Conservation (phyloP, 2,329 filamentous ascomycete genomes). For the Sporothrix dimorphospora region DNA sequence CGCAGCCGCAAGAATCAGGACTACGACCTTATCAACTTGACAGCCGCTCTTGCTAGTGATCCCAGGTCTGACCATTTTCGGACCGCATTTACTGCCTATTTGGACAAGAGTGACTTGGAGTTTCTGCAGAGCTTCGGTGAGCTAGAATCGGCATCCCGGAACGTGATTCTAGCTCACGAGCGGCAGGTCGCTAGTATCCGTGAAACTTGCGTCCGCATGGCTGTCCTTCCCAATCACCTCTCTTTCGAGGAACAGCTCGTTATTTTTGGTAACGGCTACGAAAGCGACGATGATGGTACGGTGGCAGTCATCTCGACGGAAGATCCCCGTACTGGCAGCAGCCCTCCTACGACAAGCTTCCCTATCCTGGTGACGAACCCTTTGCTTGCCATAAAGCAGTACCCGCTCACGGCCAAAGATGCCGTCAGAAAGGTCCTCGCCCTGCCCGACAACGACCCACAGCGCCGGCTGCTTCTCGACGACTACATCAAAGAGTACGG, state of each 20-base stretch:
- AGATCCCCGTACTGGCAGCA: neutral
- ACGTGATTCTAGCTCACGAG: neutral
- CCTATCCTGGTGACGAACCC: constrained; percentile 54
- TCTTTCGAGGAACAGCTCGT: constrained; percentile 46
- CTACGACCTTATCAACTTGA: constrained; percentile 44
- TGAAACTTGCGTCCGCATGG: constrained; percentile 46
- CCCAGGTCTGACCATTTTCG: constrained; percentile 34
- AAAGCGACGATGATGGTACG: neutral
- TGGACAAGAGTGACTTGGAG: constrained; percentile 47
- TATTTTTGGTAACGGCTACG: constrained; percentile 41
- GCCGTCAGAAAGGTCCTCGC: constrained; percentile 47
- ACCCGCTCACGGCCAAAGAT: constrained; percentile 47
- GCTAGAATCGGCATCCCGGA: neutral
- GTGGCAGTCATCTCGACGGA: neutral
- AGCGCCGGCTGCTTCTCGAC: constrained; percentile 43
- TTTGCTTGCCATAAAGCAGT: constrained; percentile 46
- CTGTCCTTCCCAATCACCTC: constrained; percentile 49
- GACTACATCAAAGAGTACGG: constrained; percentile 53
- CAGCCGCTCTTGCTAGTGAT: constrained; percentile 35
- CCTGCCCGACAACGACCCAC: constrained; percentile 44
- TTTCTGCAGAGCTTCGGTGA: constrained; percentile 50
- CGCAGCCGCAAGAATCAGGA: constrained; percentile 37
- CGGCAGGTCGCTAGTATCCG: constrained; percentile 38
- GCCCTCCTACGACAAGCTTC: neutral
- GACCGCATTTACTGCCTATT: constrained; percentile 32